Conservation (phyloP, 2,329 filamentous ascomycete species). For the Bipolaris sorokiniana region DNA sequence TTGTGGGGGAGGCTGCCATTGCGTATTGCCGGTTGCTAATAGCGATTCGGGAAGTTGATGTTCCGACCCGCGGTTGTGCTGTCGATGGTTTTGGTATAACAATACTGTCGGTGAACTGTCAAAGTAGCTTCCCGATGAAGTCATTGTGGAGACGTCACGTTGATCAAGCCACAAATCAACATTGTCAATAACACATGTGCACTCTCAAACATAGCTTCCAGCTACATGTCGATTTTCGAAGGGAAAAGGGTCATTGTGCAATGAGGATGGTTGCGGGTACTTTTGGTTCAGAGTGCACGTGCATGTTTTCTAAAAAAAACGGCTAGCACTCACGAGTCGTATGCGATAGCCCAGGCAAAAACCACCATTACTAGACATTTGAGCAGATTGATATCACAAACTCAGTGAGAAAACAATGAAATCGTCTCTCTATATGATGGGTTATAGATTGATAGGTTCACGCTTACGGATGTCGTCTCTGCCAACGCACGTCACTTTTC, state of each 20-base stretch:
- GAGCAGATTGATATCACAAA: too few relatives aligned
- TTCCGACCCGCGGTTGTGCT: not conserved
- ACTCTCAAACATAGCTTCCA: not conserved
- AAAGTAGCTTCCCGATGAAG: slow-evolving; percentile 11
- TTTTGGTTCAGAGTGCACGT: not conserved
- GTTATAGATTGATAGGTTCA: too few relatives aligned
- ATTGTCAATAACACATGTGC: not conserved
- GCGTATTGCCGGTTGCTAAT: not conserved
- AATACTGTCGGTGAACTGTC: slow-evolving; percentile 4
- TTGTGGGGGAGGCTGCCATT: not conserved
- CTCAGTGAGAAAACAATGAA: too few relatives aligned
- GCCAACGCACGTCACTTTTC: too few relatives aligned
- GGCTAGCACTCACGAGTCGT: not conserved
- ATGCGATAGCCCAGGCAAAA: too few relatives aligned
- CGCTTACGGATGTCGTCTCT: too few relatives aligned
- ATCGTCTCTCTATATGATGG: too few relatives aligned
- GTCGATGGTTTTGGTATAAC: not conserved
- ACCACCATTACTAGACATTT: too few relatives aligned
- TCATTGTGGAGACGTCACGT: slow-evolving; percentile 18
- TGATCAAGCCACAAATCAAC: not conserved
- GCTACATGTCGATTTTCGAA: not conserved
- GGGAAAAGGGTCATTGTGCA: not conserved
- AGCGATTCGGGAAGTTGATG: not conserved
- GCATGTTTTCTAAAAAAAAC: not conserved
- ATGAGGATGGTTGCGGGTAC: not conserved